A percentile compares a stretch with the other conserved stretches of the same genome.
Conservation (phyloP, 2,329 filamentous ascomycete species). For the Arthrobotrys musiformis region DNA sequence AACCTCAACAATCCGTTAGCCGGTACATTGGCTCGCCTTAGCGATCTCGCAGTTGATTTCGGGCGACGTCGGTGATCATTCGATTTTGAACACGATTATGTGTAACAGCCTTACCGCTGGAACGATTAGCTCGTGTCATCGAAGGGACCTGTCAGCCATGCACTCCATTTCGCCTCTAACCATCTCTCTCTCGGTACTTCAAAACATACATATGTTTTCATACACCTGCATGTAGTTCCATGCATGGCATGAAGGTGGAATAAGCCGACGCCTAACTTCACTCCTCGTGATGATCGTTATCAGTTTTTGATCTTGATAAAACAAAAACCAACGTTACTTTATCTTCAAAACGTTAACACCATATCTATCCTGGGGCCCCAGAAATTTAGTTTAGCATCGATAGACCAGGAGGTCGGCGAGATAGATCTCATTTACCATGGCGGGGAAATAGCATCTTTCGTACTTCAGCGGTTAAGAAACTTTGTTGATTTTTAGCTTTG, state of each 20-base stretch:
- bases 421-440: not conserved
- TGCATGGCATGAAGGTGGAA: conserved; percentile 3
- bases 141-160: conserved; percentile 17
- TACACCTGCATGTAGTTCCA: conserved; percentile 19
- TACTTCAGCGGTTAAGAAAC: conserved; percentile 11
- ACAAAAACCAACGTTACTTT: not conserved
- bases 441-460: not conserved
- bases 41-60: not conserved
- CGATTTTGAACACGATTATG: not conserved
- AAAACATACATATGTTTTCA: conserved; percentile 23
- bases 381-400: not conserved
- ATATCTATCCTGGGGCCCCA: not conserved
- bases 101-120: conserved; percentile 9
- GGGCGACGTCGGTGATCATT: not conserved
- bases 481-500: not conserved
- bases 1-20: not conserved
- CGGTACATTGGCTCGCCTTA: not conserved
- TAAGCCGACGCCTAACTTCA: not conserved
- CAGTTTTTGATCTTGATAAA: not conserved
- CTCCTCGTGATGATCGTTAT: not conserved
- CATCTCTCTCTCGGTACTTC: not conserved
- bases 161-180: not conserved
- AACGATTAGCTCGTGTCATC: conserved; percentile 4
- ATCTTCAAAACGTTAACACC: not conserved
- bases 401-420: not conserved